A percentile compares a stretch with the other conserved stretches of the same genome.
phyloP scores from a whole-genome alignment of 441 rosid species.

The Populus hybrid region DNA sequence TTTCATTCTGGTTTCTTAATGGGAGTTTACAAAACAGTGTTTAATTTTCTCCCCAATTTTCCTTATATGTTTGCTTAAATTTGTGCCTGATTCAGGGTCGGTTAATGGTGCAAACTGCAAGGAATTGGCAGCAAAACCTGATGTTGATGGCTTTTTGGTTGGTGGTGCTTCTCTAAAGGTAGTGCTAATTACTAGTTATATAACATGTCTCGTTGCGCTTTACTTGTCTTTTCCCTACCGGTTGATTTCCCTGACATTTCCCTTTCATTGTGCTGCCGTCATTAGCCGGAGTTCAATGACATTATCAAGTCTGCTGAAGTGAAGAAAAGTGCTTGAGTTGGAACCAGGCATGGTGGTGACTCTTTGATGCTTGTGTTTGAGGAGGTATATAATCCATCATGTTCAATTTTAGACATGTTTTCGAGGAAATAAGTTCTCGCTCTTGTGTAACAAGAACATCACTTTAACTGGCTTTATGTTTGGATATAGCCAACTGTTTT shows the following conservation, averaged over 20 bases:
- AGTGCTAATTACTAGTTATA: not conserved
- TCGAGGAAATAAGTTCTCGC: conserved; percentile 21
- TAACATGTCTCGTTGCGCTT: not conserved
- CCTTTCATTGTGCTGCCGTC: not conserved
- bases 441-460: conserved; percentile 1
- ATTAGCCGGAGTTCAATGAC: conserved; percentile 58
- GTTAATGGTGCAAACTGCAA: conserved; percentile 60
- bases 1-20: not conserved
- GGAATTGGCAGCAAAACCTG: conserved; percentile 54
- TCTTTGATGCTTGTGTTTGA: conserved; percentile 4
- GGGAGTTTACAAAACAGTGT: not conserved
- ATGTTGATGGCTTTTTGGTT: conserved; percentile 71
- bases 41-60: not conserved
- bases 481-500: conserved; percentile 1
- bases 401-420: not conserved
- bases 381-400: conserved; percentile 9
- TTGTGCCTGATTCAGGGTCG: conserved; percentile 41
- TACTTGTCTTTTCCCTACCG: no score
- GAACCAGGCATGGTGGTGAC: not conserved
- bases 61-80: conserved; percentile 1
- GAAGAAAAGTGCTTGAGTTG: conserved; percentile 38
- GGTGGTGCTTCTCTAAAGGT: conserved; percentile 80
- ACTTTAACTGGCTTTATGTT: not conserved
- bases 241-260: not conserved
- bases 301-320: conserved; percentile 55